Base-by-base conservation (phyloP, 768 basidiomycete species). In the Amanita polypyramis region DNA sequence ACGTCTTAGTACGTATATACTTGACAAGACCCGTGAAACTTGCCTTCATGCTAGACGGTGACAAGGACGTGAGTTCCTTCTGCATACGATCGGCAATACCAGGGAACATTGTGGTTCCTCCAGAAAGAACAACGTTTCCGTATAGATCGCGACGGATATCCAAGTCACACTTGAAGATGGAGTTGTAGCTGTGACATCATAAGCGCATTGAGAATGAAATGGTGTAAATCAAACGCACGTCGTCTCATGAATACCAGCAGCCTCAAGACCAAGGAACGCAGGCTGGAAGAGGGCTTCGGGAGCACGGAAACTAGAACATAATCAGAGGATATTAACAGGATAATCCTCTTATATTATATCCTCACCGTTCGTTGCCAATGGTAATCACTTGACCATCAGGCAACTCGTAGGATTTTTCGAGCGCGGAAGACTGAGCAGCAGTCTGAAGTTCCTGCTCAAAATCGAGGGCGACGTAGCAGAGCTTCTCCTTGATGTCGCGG, bases 81-180 rank as follows among this genome's bases (percentile, higher is more conserved):
- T 90, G 86, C 88, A 95, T 89, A 59, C 92, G 85, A 68, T 95
- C 92, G 56, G 90, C 80, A 58, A 95, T 93, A 73, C 91, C 92
- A 56, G 87, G 82, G 85, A 92, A 93, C 90, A 94, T 93, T 60
- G 89, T 92, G 53, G 87, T 88, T 62, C 90, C 90, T 60, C 90
- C 90, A 47, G 85, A 87, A 52, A 91, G 76, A 49, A 90, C 87
- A 53, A 91, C 79, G 69, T 90, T 90, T 54, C 85, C 85, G 67
- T 80, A 82, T 45, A 81, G 66, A 52, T 81, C 80, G 61, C 86
- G 85, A 68, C 86, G 80, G 62, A 91, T 84, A 66, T 95, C 85
- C 46, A 87, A 70, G 66, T 90, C 87, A 60, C 87, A 86, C 71
- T 85, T 84, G 74, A 77, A 82, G 74, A 88, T 86, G 30, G 90